phyloP scores from a whole-genome alignment of 2,329 filamentous ascomycete species.

The Leptographium flavum region DNA sequence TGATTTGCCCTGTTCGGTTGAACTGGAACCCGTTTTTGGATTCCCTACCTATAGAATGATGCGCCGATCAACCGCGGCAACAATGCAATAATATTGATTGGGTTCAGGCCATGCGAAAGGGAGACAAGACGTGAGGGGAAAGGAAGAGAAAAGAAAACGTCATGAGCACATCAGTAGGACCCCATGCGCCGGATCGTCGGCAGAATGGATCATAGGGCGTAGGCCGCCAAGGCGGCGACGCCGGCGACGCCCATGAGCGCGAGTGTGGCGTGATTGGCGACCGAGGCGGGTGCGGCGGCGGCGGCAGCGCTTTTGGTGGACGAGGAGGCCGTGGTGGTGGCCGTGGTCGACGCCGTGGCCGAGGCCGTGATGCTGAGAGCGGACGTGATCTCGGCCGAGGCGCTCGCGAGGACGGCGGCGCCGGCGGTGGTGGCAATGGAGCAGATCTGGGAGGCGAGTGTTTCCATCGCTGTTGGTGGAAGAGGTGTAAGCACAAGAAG shows the following conservation, averaged over 20 bases:
- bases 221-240: slow-evolving; percentile 6
- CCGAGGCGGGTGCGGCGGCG: slow-evolving; percentile 1
- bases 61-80: neutral
- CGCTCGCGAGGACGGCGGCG: slow-evolving; percentile 5
- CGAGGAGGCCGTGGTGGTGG: slow-evolving; percentile 1
- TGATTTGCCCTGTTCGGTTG: neutral
- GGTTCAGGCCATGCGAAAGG: neutral
- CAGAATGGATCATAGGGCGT: slow-evolving; percentile 4
- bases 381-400: slow-evolving; percentile 4
- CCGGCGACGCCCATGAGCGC: slow-evolving; percentile 7
- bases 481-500: too few species aligned
- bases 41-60: neutral
- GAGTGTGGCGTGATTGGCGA: slow-evolving; percentile 2
- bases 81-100: neutral
- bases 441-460: slow-evolving; percentile 9
- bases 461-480: slow-evolving; percentile 3
- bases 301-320: neutral
- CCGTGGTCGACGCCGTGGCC: too few species aligned
- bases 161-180: neutral
- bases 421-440: slow-evolving; percentile 3
- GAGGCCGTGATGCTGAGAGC: neutral
- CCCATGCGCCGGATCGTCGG: too few species aligned
- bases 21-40: too few species aligned
- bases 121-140: neutral
- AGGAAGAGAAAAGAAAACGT: neutral